phyloP scores from a whole-genome alignment of 208 protist genomes.

The Leishmania tarentolae region DNA sequence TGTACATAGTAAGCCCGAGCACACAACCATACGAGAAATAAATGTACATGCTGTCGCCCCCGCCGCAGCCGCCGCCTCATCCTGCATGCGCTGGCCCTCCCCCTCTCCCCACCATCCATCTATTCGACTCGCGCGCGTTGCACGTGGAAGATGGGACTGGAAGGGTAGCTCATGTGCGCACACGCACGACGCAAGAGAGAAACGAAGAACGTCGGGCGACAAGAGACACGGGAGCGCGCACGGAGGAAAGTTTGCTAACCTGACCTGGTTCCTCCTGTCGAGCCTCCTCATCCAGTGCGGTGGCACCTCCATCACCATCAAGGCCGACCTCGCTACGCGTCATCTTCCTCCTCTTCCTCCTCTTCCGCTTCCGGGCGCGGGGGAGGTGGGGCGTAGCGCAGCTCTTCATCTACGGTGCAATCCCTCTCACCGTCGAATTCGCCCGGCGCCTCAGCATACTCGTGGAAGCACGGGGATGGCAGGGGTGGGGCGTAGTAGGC shows the following conservation, averaged over 20 bases:
- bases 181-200: not conserved
- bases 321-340: conserved; percentile 7
- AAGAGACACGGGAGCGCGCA: not conserved
- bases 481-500: conserved; percentile 71
- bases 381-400: conserved; percentile 81
- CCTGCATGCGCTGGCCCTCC: not conserved
- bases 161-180: not conserved
- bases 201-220: conserved; percentile 8
- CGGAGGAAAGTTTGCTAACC: not conserved
- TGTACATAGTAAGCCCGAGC: not conserved
- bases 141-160: not conserved
- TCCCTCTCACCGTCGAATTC: conserved; percentile 78
- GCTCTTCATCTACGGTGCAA: conserved; percentile 87
- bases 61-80: not conserved
- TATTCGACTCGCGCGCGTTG: not conserved
- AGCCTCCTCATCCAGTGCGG: not conserved
- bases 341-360: conserved; percentile 81
- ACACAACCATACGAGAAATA: not conserved
- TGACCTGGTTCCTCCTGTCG: not conserved
- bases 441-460: conserved; percentile 70
- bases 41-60: not conserved
- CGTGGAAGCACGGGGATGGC: conserved; percentile 66
- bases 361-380: conserved; percentile 41
- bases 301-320: too few species aligned
- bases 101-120: not conserved